A percentile compares a stretch with the other conserved stretches of the same genome.
Evolutionary conservation across 768 basidiomycete species (phyloP).

Genomic region (Piloderma croceum): DNA sequence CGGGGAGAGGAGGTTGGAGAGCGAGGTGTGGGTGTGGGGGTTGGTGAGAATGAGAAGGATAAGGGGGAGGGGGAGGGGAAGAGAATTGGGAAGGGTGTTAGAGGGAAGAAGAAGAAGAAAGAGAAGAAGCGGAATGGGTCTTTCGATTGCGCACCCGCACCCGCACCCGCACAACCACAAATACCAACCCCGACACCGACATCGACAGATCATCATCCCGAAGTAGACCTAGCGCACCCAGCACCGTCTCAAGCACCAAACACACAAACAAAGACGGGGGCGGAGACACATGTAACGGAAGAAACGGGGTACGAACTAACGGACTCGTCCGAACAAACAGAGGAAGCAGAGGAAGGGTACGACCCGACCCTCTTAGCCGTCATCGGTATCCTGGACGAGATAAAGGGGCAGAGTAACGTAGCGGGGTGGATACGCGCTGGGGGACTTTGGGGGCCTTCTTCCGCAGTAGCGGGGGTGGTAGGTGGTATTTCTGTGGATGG

Average conservation of each 20-base stretch:
- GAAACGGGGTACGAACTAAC: no score
- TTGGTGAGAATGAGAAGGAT: not conserved
- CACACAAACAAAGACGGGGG: no score
- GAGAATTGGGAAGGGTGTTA: not conserved
- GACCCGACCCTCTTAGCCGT: conserved; percentile 62
- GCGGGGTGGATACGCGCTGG: conserved; percentile 62
- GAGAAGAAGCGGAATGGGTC: not conserved
- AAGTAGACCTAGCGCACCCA: no score
- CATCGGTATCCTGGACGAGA: conserved; percentile 56
- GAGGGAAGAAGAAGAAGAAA: not conserved
- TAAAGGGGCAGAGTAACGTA: conserved; percentile 57
- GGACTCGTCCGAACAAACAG: conserved; percentile 2
- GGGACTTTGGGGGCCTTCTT: conserved; percentile 35
- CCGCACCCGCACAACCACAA: no score
- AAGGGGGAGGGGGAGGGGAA: not conserved
- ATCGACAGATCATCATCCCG: no score
- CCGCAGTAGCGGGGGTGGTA: no score
- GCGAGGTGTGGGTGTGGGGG: not conserved
- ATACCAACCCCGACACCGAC: no score
- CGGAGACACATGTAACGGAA: no score
- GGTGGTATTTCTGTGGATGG: no score
- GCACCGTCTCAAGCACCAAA: not conserved
- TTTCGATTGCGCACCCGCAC: no score
- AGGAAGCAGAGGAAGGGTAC: conserved; percentile 20
- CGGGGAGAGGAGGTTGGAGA: no score